These are phyloP conservation scores for Boletus vermiculosoides DNA, from an alignment of 768 basidiomycete species.

Conservation along the genomic window DNA sequence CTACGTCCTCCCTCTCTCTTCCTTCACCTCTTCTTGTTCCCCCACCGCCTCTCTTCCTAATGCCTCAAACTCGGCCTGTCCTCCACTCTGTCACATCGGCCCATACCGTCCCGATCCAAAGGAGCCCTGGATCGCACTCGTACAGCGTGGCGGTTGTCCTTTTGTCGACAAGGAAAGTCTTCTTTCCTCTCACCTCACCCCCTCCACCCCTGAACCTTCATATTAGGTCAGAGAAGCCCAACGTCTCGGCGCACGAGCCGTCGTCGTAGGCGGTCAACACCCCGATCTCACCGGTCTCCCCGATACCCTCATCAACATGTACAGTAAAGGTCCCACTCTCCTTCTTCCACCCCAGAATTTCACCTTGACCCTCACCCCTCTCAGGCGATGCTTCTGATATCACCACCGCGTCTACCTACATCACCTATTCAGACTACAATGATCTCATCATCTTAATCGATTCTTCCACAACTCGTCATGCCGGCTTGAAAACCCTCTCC, in stretches of 20 bases:
- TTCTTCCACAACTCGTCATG: slow-evolving; percentile 75
- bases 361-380: slow-evolving; percentile 1
- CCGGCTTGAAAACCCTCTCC: slow-evolving; percentile 71
- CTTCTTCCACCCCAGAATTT: slow-evolving; percentile 7
- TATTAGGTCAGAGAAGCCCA: slow-evolving; percentile 56
- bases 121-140: slow-evolving; percentile 87
- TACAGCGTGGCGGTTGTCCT: slow-evolving; percentile 86
- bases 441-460: slow-evolving; percentile 67
- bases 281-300: slow-evolving; percentile 64
- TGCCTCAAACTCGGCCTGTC: slow-evolving; percentile 58
- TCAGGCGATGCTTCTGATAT: slow-evolving; percentile 85
- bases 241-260: slow-evolving; percentile 73
- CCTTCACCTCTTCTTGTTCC: slow-evolving; percentile 57
- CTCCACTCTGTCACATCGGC: slow-evolving; percentile 59
- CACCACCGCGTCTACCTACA: slow-evolving; percentile 81
- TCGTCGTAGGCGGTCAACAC: slow-evolving; percentile 88
- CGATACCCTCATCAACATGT: slow-evolving; percentile 86
- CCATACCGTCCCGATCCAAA: slow-evolving; percentile 53
- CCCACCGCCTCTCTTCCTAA: neutral
- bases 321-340: slow-evolving; percentile 71
- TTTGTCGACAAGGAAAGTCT: slow-evolving; percentile 79
- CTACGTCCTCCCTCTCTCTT: slow-evolving; percentile 68
- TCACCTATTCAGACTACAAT: slow-evolving; percentile 79
- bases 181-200: slow-evolving; percentile 27
- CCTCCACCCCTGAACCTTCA: neutral